Evolutionary conservation across 129 eudicot genomes (phyloP).

Genomic region (Artemisia annua): DNA sequence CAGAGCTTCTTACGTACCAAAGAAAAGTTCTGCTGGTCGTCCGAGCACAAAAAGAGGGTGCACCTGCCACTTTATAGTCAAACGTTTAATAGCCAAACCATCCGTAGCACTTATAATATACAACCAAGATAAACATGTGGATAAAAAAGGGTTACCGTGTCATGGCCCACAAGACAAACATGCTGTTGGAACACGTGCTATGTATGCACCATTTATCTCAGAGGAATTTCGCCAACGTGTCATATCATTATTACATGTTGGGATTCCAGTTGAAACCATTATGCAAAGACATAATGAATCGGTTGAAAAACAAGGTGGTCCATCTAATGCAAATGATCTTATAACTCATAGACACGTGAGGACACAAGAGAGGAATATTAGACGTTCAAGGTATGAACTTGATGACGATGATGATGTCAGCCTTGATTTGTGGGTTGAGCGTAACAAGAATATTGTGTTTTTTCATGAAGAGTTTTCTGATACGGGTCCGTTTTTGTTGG

Average conservation of each 20-base stretch:
- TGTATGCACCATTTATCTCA: constrained; percentile 73
- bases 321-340: constrained; percentile 68
- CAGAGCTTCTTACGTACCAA: constrained; percentile 58
- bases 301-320: constrained; percentile 85
- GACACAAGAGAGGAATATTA: constrained; percentile 72
- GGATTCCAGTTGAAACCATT: constrained; percentile 82
- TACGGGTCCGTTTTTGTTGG: constrained; percentile 55
- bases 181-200: constrained; percentile 77
- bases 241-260: constrained; percentile 62
- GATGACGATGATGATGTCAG: constrained; percentile 75
- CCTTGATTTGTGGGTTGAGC: constrained; percentile 67
- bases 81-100: constrained; percentile 79
- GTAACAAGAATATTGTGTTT: constrained; percentile 54
- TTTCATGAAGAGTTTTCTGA: constrained; percentile 69
- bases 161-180: constrained; percentile 91
- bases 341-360: constrained; percentile 70
- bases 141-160: constrained; percentile 74
- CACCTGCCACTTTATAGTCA: constrained; percentile 85
- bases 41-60: constrained; percentile 90
- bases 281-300: constrained; percentile 86
- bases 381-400: constrained; percentile 61
- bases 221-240: constrained; percentile 83
- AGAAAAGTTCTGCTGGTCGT: constrained; percentile 74
- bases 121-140: constrained; percentile 76
- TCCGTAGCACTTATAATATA: constrained; percentile 70